These are phyloP conservation scores for Globisporangium iwayamae DNA, from an alignment of 352 stramenopile genomes.

Conservation along the genomic window DNA sequence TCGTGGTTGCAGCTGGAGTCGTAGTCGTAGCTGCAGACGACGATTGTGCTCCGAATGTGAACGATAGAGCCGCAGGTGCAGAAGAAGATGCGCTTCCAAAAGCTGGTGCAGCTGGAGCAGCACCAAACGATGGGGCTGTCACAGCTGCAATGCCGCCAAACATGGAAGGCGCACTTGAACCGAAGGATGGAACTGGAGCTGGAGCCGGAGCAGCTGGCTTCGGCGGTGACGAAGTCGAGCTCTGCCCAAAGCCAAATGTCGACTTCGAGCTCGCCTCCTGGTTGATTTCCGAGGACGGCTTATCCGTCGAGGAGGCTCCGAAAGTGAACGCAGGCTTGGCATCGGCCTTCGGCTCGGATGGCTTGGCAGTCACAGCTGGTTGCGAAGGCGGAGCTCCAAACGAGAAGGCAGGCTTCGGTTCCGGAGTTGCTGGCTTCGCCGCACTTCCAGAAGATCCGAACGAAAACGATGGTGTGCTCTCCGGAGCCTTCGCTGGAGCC, in stretches of 20 bases:
- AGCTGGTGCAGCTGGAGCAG: conserved; percentile 15
- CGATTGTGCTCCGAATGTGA: conserved; percentile 20
- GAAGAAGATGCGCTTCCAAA: conserved; percentile 9
- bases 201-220: conserved; percentile 7
- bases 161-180: conserved; percentile 16
- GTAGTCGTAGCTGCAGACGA: conserved; percentile 3
- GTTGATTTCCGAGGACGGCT: conserved; percentile 24
- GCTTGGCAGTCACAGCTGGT: background rate
- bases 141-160: conserved; percentile 12
- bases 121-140: conserved; percentile 26
- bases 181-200: conserved; percentile 11
- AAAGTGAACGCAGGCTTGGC: conserved; percentile 40
- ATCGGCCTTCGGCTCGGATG: conserved; percentile 7
- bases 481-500: background rate
- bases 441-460: conserved; percentile 24
- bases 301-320: conserved; percentile 25
- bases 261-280: conserved; percentile 22
- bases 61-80: conserved; percentile 13
- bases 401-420: conserved; percentile 23
- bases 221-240: background rate
- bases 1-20: conserved; percentile 6
- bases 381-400: conserved; percentile 13
- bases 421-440: conserved; percentile 16
- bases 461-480: conserved; percentile 2
- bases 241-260: conserved; percentile 13